A percentile compares a stretch with the other conserved stretches of the same genome.
phyloP scores from a whole-genome alignment of 257 asterid genomes.

The Rubia yunnanensis region DNA sequence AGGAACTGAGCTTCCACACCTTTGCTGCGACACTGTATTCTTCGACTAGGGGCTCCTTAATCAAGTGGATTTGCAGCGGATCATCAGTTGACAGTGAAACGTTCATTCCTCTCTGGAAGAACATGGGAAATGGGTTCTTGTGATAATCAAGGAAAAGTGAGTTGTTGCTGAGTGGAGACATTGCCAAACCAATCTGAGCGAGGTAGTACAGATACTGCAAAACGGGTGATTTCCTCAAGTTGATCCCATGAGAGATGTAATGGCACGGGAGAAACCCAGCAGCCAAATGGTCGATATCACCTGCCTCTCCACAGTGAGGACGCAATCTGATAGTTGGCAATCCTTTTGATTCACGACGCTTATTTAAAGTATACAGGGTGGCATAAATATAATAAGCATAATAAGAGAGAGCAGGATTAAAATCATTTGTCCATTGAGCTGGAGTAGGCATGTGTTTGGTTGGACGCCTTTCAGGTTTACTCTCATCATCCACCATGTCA shows the following conservation, averaged over 20 bases:
- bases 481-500: slow-evolving; percentile 96
- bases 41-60: slow-evolving; percentile 92
- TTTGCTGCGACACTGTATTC: slow-evolving; percentile 97
- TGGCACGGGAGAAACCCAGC: slow-evolving; percentile 90
- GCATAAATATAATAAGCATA: slow-evolving; percentile 97
- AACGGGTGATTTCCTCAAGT: slow-evolving; percentile 82
- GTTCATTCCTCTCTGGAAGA: slow-evolving; percentile 88
- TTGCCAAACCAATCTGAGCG: slow-evolving; percentile 94
- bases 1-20: slow-evolving; percentile 97
- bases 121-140: slow-evolving; percentile 83
- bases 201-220: slow-evolving; percentile 89
- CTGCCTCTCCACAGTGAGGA: slow-evolving; percentile 99
- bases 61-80: slow-evolving; percentile 88
- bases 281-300: slow-evolving; percentile 94
- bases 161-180: slow-evolving; percentile 97
- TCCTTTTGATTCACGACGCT: slow-evolving; percentile 94
- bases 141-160: slow-evolving; percentile 87
- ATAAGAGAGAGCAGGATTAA: slow-evolving; percentile 91
- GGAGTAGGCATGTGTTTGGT: slow-evolving; percentile 97
- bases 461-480: slow-evolving; percentile 96
- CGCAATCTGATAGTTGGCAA: slow-evolving; percentile 75
- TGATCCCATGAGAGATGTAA: slow-evolving; percentile 88
- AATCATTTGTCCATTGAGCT: slow-evolving; percentile 81
- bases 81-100: slow-evolving; percentile 84
- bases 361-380: slow-evolving; percentile 77